A percentile compares a stretch with the other conserved stretches of the same genome.
Conservation (phyloP, 2,329 filamentous ascomycete genomes). For the Triangularia setosa region DNA sequence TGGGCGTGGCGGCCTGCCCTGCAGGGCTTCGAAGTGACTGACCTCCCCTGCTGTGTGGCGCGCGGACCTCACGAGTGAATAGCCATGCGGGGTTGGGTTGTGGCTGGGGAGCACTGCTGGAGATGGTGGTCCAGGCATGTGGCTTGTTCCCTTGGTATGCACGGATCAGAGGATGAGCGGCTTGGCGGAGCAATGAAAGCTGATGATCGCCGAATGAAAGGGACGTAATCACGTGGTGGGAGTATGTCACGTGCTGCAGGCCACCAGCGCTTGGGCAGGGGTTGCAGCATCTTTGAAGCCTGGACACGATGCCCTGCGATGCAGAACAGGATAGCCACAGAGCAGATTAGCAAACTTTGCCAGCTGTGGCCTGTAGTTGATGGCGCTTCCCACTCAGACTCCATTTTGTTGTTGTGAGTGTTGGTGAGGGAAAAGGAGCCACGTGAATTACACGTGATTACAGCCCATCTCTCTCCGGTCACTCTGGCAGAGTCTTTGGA, state of each 20-base stretch:
- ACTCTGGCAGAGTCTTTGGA: too few species aligned
- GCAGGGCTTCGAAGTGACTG: conserved; percentile 20
- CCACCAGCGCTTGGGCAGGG: not conserved
- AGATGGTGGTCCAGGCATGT: not conserved
- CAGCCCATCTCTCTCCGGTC: not conserved
- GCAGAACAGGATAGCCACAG: not conserved
- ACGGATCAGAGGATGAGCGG: not conserved
- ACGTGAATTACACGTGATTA: not conserved
- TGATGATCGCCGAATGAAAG: not conserved
- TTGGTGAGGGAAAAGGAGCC: not conserved
- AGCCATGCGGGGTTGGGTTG: not conserved
- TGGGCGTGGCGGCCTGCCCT: conserved; percentile 21
- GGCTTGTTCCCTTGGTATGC: not conserved
- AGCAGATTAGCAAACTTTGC: not conserved
- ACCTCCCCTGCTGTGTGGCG: not conserved
- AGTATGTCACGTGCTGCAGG: not conserved
- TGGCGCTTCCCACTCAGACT: not conserved
- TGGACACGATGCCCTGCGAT: not conserved
- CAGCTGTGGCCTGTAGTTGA: not conserved
- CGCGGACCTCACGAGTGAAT: not conserved
- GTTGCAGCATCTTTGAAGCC: not conserved
- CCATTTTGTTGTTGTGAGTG: not conserved
- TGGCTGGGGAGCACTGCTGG: not conserved
- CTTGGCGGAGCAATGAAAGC: not conserved
- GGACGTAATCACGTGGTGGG: not conserved